Evolutionary conservation across 129 eudicot species (phyloP).

Genomic region (Flaveria bidentis): DNA sequence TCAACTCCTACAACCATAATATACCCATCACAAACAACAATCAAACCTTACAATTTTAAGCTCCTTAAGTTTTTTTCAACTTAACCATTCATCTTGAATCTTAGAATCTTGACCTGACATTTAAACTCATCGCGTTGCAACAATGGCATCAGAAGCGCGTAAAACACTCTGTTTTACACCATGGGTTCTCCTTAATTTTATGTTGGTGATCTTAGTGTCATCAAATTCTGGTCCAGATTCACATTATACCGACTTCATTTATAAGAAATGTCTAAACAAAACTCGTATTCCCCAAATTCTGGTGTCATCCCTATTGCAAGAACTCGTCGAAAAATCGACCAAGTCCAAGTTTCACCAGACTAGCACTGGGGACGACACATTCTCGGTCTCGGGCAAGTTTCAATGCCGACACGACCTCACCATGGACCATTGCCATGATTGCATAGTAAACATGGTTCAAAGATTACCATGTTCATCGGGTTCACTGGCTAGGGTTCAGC

Average conservation of each 20-base stretch:
- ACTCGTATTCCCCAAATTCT: conserved; percentile 20
- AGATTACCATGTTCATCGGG: conserved; percentile 37
- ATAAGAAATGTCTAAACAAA: conserved; percentile 46
- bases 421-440: conserved; percentile 36
- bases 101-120: background rate
- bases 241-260: conserved; percentile 40
- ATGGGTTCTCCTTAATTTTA: conserved; percentile 3
- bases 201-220: conserved; percentile 21
- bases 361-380: conserved; percentile 33
- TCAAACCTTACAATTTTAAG: background rate
- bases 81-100: background rate
- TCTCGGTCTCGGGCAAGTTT: conserved; percentile 45
- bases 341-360: conserved; percentile 50
- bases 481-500: conserved; percentile 49
- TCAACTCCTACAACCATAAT: conserved; percentile 31
- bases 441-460: conserved; percentile 32
- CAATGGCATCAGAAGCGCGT: conserved; percentile 5
- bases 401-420: conserved; percentile 49
- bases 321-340: conserved; percentile 41
- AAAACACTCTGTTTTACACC: background rate
- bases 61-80: no score
- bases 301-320: conserved; percentile 46
- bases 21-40: conserved; percentile 25
- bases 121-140: no score
- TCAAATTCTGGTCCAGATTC: conserved; percentile 5